A percentile compares a stretch with the other conserved stretches of the same genome.
Conservation (phyloP, 495 filamentous ascomycete genomes). For the Penicillium fimorum region DNA sequence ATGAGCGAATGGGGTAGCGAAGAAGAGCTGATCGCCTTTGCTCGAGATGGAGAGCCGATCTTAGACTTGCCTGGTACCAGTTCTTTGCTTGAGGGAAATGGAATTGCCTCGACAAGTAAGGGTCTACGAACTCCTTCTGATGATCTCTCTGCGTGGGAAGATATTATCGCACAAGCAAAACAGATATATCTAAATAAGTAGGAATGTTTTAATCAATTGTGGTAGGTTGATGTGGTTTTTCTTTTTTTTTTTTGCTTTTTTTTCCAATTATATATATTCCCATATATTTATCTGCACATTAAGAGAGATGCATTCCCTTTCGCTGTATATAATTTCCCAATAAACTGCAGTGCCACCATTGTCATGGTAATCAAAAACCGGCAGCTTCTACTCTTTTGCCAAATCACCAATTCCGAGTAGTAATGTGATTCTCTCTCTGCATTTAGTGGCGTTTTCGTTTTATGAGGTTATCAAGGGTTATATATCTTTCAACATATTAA, state of each 20-base stretch:
- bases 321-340: neutral
- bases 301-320: neutral
- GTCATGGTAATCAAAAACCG: neutral
- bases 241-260: neutral
- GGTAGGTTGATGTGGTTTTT: neutral
- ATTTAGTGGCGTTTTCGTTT: too few relatives aligned
- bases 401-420: neutral
- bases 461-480: too few relatives aligned
- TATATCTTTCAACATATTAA: too few relatives aligned
- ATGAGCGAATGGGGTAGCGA: conserved; percentile 88
- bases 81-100: conserved; percentile 1
- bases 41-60: conserved; percentile 63
- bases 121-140: conserved; percentile 29
- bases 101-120: neutral
- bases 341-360: neutral
- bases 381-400: neutral
- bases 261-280: neutral
- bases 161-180: conserved; percentile 34
- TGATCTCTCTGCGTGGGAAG: conserved; percentile 34
- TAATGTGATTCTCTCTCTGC: too few relatives aligned
- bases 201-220: neutral
- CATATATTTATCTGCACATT: neutral
- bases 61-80: conserved; percentile 30
- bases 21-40: conserved; percentile 73
- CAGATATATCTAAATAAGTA: neutral